Evolutionary conservation across 2,329 filamentous ascomycete genomes (phyloP), one percentile per base, ranked within the genome.

Genomic region (Escovopsis sp.): DNA sequence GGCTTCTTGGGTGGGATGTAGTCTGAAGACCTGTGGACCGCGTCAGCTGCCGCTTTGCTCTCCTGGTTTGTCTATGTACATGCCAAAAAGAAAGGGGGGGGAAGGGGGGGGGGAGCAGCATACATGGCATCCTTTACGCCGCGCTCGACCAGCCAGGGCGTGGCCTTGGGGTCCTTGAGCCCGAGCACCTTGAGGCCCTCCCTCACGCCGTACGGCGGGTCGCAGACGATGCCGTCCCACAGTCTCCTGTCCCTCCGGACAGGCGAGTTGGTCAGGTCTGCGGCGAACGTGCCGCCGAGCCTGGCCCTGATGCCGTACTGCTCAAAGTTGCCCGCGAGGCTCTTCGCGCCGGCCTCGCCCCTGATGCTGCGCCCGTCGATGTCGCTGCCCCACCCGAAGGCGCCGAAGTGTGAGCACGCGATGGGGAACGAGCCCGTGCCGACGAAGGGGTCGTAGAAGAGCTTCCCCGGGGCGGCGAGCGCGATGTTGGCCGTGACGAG

Each of bases 401-500:
- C 86, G 2, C 91, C 91, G 53, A 94, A 95, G 60, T 94, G 82
- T 2, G 88, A 83, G 51, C 84, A 89, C 0, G 91, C 86, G 20
- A 98, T 68, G 1, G 86, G 83, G 55, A 98, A 96, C 41, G 86
- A 89, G 5, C 89, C 91, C 0, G 91, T 96, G 5, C 91, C 91
- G 45, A 91, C 87, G 56, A 98, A 98, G 0, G 91, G 91, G 52
- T 98, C 91, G 54, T 89, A 95, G 53, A 94, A 84, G 2, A 96
- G 57, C 55, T 84, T 93, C 0, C 86, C 89, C 0, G 87, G 83
- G 0, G 67, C 79, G 0, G 87, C 87, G 12, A 84, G 74, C 0
- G 85, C 84, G 50, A 98, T 78, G 55, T 96, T 98, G 2, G 89
- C 91, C 0, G 88, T 95, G 16, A 98, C 67, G 1, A 98, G 71